phyloP scores from a whole-genome alignment of 2,329 filamentous ascomycete species.

The Plenodomus tracheiphilus region DNA sequence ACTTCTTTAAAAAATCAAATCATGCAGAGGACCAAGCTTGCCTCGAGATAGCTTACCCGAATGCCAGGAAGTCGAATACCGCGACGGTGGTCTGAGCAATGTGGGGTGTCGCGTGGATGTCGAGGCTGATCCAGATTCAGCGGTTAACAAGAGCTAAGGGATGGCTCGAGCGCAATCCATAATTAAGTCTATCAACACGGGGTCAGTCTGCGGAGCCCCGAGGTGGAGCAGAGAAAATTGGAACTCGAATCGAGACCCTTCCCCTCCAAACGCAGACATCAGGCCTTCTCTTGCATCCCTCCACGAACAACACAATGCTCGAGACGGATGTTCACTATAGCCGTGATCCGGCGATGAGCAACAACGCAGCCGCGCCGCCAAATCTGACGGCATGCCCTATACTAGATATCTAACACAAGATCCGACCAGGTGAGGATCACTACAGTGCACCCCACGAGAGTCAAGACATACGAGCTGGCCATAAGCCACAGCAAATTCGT shows the following conservation, averaged over 20 bases:
- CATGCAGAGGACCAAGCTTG: background rate
- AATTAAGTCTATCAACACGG: background rate
- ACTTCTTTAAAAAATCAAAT: background rate
- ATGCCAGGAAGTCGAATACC: background rate
- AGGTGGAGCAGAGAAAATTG: conserved; percentile 3
- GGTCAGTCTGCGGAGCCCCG: background rate
- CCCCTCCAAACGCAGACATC: background rate
- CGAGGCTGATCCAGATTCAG: background rate
- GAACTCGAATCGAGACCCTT: conserved; percentile 1
- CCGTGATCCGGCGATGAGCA: background rate
- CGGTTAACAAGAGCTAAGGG: background rate
- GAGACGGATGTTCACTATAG: background rate
- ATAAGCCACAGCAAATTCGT: background rate
- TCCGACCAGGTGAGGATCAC: too few relatives aligned
- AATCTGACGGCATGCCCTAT: background rate
- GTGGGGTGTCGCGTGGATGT: conserved; percentile 3
- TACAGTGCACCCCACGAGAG: too few relatives aligned
- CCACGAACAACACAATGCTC: background rate
- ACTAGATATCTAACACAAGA: background rate
- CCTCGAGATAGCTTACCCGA: background rate
- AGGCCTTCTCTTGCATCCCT: background rate
- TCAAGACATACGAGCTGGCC: too few relatives aligned
- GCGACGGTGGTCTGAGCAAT: background rate
- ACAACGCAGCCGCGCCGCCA: background rate
- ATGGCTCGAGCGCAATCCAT: background rate